These are phyloP conservation scores for Umbelopsis vinacea DNA, from an alignment of 192 early-diverging fungal genomes.

Conservation along the genomic window DNA sequence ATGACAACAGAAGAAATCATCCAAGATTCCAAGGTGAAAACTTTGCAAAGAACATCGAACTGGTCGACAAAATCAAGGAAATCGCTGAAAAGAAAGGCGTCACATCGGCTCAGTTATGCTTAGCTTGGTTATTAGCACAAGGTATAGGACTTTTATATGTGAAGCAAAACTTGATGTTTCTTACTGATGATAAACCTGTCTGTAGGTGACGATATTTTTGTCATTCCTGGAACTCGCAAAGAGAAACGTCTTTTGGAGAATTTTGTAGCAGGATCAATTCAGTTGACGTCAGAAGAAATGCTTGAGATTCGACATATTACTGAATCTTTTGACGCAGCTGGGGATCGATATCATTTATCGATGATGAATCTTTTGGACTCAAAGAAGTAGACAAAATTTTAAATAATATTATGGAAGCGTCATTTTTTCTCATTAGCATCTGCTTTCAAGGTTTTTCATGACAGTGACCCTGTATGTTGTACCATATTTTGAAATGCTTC, in stretches of 20 bases:
- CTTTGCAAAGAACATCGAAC: conserved; percentile 58
- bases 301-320: conserved; percentile 32
- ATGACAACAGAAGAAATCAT: conserved; percentile 53
- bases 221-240: conserved; percentile 62
- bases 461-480: too few relatives aligned
- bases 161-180: background rate
- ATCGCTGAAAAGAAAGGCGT: conserved; percentile 56
- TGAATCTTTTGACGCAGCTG: conserved; percentile 35
- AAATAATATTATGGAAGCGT: too few relatives aligned
- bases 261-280: conserved; percentile 36
- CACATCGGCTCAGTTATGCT: conserved; percentile 52
- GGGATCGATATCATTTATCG: background rate
- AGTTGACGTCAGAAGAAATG: conserved; percentile 38
- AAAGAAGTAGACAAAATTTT: too few relatives aligned
- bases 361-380: background rate
- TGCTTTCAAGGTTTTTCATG: too few relatives aligned
- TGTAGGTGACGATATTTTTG: conserved; percentile 39
- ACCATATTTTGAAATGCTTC: too few relatives aligned
- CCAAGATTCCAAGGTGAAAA: conserved; percentile 62
- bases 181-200: background rate
- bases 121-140: conserved; percentile 65
- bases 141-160: background rate
- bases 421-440: too few relatives aligned
- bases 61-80: conserved; percentile 54
- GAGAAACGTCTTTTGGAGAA: conserved; percentile 48